Evolutionary conservation across 768 basidiomycete species (phyloP).

Genomic region (Suillus spraguei): DNA sequence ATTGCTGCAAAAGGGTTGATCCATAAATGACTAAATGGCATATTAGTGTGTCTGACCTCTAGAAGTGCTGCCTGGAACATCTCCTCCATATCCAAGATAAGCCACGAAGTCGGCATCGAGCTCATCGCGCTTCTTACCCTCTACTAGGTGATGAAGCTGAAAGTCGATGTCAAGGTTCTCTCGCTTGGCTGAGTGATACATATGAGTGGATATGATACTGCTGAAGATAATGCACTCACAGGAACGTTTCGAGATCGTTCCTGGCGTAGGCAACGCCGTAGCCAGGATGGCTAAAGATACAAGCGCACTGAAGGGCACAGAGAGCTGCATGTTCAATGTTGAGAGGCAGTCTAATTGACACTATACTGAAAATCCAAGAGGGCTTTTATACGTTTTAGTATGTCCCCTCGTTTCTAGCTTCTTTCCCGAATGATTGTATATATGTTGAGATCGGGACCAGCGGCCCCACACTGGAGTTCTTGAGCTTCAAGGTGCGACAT

Average conservation of each 20-base stretch:
- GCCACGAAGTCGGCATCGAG: background rate
- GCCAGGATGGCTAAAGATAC: background rate
- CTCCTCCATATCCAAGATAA: background rate
- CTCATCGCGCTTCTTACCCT: background rate
- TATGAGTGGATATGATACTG: background rate
- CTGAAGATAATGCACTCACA: background rate
- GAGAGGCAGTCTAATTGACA: background rate
- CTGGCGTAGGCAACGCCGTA: conserved; percentile 2
- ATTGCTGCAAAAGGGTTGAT: background rate
- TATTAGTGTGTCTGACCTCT: background rate
- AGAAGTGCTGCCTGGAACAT: background rate
- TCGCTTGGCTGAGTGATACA: background rate
- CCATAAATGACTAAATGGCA: background rate
- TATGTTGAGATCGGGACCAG: no score
- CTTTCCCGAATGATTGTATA: no score
- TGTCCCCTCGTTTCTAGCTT: background rate
- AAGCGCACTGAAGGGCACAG: background rate
- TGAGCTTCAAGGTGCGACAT: no score
- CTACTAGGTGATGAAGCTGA: background rate
- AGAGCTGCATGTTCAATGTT: background rate
- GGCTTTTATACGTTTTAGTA: background rate
- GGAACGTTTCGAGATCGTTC: background rate
- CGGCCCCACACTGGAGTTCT: no score
- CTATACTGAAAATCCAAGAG: background rate
- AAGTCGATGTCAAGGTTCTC: background rate